A percentile compares a stretch with the other conserved stretches of the same genome.
Evolutionary conservation across 1,284 basidiomycete species (phyloP).

Genomic region (Tilletia horrida): DNA sequence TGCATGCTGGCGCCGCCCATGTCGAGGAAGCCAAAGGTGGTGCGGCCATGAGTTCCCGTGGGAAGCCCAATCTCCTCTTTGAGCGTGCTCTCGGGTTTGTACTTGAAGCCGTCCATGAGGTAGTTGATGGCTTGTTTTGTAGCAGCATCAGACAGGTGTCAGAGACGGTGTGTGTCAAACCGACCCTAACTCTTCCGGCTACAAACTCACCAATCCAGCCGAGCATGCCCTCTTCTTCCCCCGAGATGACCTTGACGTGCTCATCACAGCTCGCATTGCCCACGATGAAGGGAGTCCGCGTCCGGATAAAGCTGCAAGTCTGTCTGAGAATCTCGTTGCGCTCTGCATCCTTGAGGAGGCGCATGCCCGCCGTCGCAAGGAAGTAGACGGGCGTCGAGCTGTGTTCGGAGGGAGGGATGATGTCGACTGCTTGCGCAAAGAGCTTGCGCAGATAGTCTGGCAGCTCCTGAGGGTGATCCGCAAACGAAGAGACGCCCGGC

Average conservation of each 20-base stretch:
- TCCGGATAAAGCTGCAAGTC: conserved; percentile 76
- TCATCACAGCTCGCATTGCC: conserved; percentile 73
- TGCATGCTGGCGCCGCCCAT: conserved; percentile 99
- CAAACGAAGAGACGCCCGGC: conserved; percentile 86
- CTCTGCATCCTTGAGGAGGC: conserved; percentile 69
- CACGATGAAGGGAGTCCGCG: conserved; percentile 67
- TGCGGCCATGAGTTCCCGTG: conserved; percentile 58
- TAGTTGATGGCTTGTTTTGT: conserved; percentile 74
- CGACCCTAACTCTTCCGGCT: too few relatives aligned
- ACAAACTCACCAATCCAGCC: conserved; percentile 81
- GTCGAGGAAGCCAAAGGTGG: conserved; percentile 95
- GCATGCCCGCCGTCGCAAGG: conserved; percentile 96
- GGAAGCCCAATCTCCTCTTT: conserved; percentile 34
- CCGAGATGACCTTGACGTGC: conserved; percentile 89
- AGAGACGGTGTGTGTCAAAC: too few relatives aligned
- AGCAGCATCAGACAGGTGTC: conserved; percentile 7
- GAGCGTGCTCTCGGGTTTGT: conserved; percentile 55
- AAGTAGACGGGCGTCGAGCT: conserved; percentile 84
- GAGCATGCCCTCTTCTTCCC: conserved; percentile 95
- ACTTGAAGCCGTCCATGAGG: conserved; percentile 91
- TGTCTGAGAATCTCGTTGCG: conserved; percentile 71
- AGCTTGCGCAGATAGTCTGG: conserved; percentile 75
- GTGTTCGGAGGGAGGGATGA: conserved; percentile 80
- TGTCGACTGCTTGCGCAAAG: conserved; percentile 73
- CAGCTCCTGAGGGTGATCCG: conserved; percentile 67